A percentile compares a stretch with the other conserved stretches of the same genome.
Conservation (phyloP, 257 asterid genomes). For the Anisodus acutangulus region DNA sequence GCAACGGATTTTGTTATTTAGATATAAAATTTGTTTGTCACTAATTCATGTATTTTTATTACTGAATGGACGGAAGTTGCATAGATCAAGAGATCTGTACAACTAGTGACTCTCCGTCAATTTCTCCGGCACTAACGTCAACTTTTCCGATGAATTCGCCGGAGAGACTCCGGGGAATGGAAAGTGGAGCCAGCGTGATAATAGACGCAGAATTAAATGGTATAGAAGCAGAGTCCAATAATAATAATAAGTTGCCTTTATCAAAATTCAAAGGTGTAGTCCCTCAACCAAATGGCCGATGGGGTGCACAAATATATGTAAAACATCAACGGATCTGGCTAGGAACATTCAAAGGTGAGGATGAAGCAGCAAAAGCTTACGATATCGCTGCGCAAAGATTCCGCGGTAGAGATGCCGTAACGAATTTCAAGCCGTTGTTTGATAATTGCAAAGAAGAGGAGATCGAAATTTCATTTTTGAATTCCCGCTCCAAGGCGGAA, state of each 20-base stretch:
- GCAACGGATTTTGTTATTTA: too few relatives aligned
- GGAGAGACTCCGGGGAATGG: constrained; percentile 53
- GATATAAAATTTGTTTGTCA: too few relatives aligned
- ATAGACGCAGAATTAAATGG: constrained; percentile 56
- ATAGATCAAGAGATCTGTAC: constrained; percentile 56
- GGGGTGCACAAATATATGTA: constrained; percentile 97
- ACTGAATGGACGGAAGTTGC: constrained; percentile 59
- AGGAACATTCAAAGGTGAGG: constrained; percentile 69
- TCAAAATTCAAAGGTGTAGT: constrained; percentile 89
- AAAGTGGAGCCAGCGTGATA: constrained; percentile 65
- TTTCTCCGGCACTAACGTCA: constrained; percentile 33
- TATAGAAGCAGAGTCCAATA: constrained; percentile 67
- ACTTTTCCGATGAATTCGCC: constrained; percentile 39
- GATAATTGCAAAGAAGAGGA: constrained; percentile 36
- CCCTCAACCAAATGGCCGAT: constrained; percentile 95
- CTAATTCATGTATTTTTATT: too few relatives aligned
- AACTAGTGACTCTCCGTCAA: constrained; percentile 55
- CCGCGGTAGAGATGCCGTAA: constrained; percentile 74
- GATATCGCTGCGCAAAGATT: constrained; percentile 75
- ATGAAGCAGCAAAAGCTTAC: constrained; percentile 65
- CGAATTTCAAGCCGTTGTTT: constrained; percentile 57
- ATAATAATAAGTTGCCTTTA: constrained; percentile 65
- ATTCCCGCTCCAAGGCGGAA: constrained; percentile 59
- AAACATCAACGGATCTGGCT: constrained; percentile 78
- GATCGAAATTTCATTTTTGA: constrained; percentile 48